Conservation (phyloP, 495 filamentous ascomycete genomes). For the Podospora anserina region DNA sequence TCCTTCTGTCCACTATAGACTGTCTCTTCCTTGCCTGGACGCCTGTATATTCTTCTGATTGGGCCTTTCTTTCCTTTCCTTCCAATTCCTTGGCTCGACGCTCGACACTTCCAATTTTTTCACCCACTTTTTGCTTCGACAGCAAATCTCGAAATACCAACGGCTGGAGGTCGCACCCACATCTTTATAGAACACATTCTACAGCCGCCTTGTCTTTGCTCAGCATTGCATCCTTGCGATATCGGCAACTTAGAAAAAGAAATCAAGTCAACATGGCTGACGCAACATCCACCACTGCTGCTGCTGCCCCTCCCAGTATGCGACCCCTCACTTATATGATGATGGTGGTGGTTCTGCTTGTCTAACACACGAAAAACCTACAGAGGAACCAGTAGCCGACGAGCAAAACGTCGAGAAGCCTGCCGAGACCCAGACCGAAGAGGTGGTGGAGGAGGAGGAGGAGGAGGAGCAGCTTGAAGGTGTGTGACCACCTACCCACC, state of each 20-base stretch:
- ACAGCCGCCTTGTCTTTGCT: background rate
- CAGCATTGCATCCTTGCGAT: constrained; percentile 1
- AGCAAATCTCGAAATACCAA: constrained; percentile 1
- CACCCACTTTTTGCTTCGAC: constrained; percentile 14
- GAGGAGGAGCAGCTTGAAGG: constrained; percentile 27
- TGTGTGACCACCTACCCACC: constrained; percentile 6
- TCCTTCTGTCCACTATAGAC: background rate
- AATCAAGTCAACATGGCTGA: constrained; percentile 20
- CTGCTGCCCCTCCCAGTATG: constrained; percentile 20
- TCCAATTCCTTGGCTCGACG: constrained; percentile 1
- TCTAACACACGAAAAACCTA: constrained; percentile 14
- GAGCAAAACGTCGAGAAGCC: constrained; percentile 17
- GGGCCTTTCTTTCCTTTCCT: constrained; percentile 2
- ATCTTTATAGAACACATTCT: background rate
- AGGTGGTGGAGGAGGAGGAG: constrained; percentile 22
- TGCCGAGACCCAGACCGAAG: constrained; percentile 15
- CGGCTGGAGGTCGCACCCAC: background rate
- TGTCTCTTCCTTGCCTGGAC: constrained; percentile 1
- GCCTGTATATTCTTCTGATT: background rate
- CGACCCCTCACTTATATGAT: background rate
- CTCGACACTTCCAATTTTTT: constrained; percentile 5
- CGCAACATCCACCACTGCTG: constrained; percentile 10
- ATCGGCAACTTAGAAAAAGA: constrained; percentile 4
- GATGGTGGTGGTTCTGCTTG: background rate
- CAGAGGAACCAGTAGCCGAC: constrained; percentile 25